These are phyloP conservation scores for Phytophthora sansomeana DNA, from an alignment of 352 stramenopile genomes.

Conservation along the genomic window DNA sequence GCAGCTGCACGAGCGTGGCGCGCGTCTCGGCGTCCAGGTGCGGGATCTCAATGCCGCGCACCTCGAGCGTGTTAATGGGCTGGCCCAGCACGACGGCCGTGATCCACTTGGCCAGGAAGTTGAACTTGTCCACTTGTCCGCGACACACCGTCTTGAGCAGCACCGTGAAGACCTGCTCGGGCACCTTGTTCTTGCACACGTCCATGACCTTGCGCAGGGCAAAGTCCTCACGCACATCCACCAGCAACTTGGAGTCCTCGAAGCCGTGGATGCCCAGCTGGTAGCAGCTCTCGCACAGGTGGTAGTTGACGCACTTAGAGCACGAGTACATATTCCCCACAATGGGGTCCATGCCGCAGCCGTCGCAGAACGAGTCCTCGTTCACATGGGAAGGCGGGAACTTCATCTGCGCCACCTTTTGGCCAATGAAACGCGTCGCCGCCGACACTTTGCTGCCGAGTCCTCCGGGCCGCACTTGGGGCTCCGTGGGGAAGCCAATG, in stretches of 20 bases:
- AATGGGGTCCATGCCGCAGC: conserved; percentile 90
- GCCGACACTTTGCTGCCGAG: conserved; percentile 75
- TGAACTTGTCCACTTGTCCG: conserved; percentile 90
- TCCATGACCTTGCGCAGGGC: conserved; percentile 81
- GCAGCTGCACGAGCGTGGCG: conserved; percentile 70
- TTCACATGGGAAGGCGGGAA: conserved; percentile 78
- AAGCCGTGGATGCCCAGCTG: conserved; percentile 85
- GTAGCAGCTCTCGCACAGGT: conserved; percentile 86
- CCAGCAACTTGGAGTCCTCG: conserved; percentile 79
- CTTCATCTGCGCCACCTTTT: conserved; percentile 87
- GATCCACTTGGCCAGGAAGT: conserved; percentile 90
- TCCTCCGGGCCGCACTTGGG: conserved; percentile 37
- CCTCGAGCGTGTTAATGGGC: conserved; percentile 68
- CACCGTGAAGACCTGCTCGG: conserved; percentile 83
- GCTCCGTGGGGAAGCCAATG: conserved; percentile 63
- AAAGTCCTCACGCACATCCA: conserved; percentile 86
- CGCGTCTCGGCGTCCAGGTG: conserved; percentile 79
- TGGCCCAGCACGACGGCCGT: conserved; percentile 77
- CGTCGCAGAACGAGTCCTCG: conserved; percentile 91
- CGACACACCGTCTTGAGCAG: conserved; percentile 87
- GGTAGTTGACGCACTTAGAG: conserved; percentile 88
- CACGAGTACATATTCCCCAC: conserved; percentile 91
- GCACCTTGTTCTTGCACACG: conserved; percentile 74
- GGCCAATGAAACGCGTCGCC: conserved; percentile 75
- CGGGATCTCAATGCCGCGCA: conserved; percentile 88